Base-by-base conservation (phyloP, 2,329 filamentous ascomycete species). In the Alternaria ethzedia region DNA sequence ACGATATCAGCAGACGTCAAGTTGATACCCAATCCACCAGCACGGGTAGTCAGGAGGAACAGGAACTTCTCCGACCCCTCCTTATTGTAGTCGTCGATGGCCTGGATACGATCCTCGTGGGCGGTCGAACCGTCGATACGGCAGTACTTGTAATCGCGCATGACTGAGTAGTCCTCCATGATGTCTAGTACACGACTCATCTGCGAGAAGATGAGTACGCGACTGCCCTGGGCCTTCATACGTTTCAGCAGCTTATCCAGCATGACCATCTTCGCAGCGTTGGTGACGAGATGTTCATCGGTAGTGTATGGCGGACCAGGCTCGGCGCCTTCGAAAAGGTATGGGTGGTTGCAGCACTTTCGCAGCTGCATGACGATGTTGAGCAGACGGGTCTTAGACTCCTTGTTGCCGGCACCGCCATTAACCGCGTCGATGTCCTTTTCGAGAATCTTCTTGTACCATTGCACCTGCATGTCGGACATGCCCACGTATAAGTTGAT, bases 361-460 rank as follows among this genome's bases (percentile, higher is more conserved):
- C 96, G 91, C 68, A 99, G 87, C 81, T 99, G 96, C 96, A 99
- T 99, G 72, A 99, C 96, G 76, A 99, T 99, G 82, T 99, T 99
- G 68, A 99, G 86, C 21, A 99, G 87, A 68, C 96, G 90, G 1
- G 96, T 99, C 84, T 99, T 99, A 30, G 95, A 98, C 82, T 99
- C 96, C 64, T 94, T 91, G 83, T 97, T 99, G 54, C 96, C 96
- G 67, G 91, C 93, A 28, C 95, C 96, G 65, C 96, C 96, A 71
- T 99, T 99, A 74, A 99, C 95, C 13, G 96, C 96, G 80, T 99
- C 96, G 66, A 99, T 99, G 75, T 99, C 96, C 82, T 98, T 99
- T 77, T 99, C 96, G 4, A 99, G 85, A 72, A 99, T 99, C 83
- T 97, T 98, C 80, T 97, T 92, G 78, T 99, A 99, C 95, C 96